A percentile compares a stretch with the other conserved stretches of the same genome.
These are phyloP conservation scores for Aspergillus avenaceus DNA, from an alignment of 495 filamentous ascomycete species.

Conservation along the genomic window DNA sequence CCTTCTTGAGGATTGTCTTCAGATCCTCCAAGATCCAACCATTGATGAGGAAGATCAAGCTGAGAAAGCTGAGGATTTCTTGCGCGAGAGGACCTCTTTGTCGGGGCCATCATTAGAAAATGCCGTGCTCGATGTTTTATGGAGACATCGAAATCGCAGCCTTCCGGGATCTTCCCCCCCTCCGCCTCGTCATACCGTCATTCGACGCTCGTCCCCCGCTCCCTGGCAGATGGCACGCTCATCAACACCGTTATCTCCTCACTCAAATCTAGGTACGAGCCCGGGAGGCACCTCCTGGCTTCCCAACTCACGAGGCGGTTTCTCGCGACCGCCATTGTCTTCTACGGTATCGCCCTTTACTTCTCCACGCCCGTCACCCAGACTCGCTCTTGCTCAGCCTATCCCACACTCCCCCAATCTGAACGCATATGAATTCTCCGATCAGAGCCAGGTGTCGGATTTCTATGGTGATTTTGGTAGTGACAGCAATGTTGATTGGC, in stretches of 20 bases:
- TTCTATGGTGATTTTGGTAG: constrained; percentile 88
- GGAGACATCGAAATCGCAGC: constrained; percentile 79
- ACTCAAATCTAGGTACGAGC: constrained; percentile 68
- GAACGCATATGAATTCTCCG: constrained; percentile 88
- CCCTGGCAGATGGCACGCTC: constrained; percentile 83
- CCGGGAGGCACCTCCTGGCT: constrained; percentile 78
- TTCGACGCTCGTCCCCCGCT: constrained; percentile 86
- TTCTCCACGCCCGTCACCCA: constrained; percentile 89
- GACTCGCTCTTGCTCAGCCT: constrained; percentile 87
- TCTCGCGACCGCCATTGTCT: constrained; percentile 56
- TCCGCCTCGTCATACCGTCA: constrained; percentile 80
- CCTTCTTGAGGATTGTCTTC: constrained; percentile 84
- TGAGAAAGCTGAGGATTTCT: constrained; percentile 83
- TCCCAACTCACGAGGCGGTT: constrained; percentile 60
- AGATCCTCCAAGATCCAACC: constrained; percentile 74
- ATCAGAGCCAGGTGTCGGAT: constrained; percentile 70
- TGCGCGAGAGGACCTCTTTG: constrained; percentile 73
- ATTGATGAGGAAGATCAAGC: constrained; percentile 94
- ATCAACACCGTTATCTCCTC: constrained; percentile 73
- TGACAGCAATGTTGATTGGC: constrained; percentile 88
- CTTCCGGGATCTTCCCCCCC: constrained; percentile 74
- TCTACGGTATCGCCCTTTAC: constrained; percentile 76
- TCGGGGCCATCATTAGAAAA: constrained; percentile 80
- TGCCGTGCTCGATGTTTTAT: constrained; percentile 84
- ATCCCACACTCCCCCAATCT: constrained; percentile 93